phyloP scores from a whole-genome alignment of 176 grass and related monocot genomes.

The Phyllostachys edulis region DNA sequence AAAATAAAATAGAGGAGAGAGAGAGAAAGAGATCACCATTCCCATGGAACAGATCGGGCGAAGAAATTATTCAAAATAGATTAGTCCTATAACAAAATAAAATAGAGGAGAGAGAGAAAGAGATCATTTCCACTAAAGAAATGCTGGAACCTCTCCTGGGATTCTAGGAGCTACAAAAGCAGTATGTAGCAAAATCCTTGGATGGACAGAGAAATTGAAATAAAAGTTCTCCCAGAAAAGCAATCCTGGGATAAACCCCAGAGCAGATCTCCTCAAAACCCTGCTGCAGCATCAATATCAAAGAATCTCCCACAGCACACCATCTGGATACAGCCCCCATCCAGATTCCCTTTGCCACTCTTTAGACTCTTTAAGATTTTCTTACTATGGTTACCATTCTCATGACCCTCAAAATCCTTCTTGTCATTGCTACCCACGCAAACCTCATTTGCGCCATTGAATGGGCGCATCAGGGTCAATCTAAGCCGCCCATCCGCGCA shows the following conservation, averaged over 20 bases:
- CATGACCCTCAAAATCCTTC: neutral
- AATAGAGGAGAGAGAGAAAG: neutral
- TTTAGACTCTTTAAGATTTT: neutral
- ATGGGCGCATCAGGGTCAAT: constrained; percentile 15
- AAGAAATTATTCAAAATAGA: neutral
- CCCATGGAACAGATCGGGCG: neutral
- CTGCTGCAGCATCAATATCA: neutral
- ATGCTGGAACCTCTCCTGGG: neutral
- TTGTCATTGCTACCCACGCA: neutral
- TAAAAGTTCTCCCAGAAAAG: neutral
- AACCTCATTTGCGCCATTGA: neutral
- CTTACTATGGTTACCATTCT: neutral
- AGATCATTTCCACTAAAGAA: neutral
- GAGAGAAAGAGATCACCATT: neutral
- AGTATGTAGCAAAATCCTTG: neutral
- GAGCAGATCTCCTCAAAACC: neutral
- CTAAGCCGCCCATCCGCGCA: constrained; percentile 36
- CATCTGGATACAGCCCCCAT: too few species aligned
- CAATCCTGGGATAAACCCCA: neutral
- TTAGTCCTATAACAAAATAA: neutral
- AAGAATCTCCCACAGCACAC: neutral
- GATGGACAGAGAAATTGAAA: neutral
- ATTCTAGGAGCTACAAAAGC: neutral
- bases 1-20: neutral
- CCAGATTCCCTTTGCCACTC: neutral